These are phyloP conservation scores for Cornus suecica DNA, from an alignment of 148 eudicot species.

Conservation along the genomic window DNA sequence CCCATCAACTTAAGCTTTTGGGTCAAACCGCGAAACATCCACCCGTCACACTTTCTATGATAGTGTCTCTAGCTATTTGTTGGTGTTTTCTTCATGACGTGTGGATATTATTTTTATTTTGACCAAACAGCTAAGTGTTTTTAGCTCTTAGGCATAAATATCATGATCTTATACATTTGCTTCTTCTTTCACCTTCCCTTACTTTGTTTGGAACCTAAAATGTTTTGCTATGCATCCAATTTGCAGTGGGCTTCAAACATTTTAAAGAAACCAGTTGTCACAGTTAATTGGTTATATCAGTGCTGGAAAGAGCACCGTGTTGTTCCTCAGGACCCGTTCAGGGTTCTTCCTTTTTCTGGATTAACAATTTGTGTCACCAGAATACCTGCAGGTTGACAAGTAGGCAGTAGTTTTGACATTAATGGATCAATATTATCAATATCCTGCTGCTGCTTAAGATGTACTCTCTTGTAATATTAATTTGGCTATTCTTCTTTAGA, in stretches of 20 bases:
- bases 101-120: not conserved
- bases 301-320: slow-evolving; percentile 98
- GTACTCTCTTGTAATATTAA: not conserved
- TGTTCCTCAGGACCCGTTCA: slow-evolving; percentile 81
- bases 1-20: no score
- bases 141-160: not conserved
- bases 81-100: not conserved
- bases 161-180: not conserved
- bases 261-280: slow-evolving; percentile 76
- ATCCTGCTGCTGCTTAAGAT: not conserved
- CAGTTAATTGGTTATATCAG: slow-evolving; percentile 81
- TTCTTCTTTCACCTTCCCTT: slow-evolving; percentile 7
- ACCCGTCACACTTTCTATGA: no score
- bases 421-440: not conserved
- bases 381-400: slow-evolving; percentile 72
- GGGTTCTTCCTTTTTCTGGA: slow-evolving; percentile 83
- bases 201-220: not conserved
- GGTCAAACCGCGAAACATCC: no score
- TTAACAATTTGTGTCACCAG: slow-evolving; percentile 75
- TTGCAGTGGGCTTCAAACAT: slow-evolving; percentile 82
- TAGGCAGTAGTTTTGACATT: not conserved
- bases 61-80: not conserved
- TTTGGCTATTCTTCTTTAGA: slow-evolving; percentile 33
- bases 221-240: not conserved
- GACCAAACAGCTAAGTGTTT: not conserved